Evolutionary conservation across 495 filamentous ascomycete species (phyloP), one percentile per base, ranked within the genome.

Genomic region (Aspergillus egyptiacus): DNA sequence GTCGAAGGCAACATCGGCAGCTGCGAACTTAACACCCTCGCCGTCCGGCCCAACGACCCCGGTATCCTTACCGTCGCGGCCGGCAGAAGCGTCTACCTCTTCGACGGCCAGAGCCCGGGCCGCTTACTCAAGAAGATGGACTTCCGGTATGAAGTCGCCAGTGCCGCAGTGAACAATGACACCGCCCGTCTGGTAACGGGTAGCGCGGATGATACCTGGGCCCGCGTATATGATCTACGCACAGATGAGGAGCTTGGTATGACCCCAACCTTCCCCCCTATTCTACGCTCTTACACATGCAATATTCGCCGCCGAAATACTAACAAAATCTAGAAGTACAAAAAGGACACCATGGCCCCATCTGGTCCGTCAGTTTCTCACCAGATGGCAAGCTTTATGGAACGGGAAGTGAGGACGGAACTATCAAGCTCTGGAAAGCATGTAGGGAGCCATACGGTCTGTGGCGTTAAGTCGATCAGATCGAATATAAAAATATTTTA

Each of bases 291-390:
- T 35, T 20, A n/a, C n/a, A n/a, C n/a, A n/a, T n/a, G n/a, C n/a
- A n/a, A n/a, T n/a, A n/a, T n/a, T n/a, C n/a, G n/a, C n/a, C n/a
- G n/a, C n/a, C n/a, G n/a, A n/a, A n/a, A 39, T 9, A 36, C 60
- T 71, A 60, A 74, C 48, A 28, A 61, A 62, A 6, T 24, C 37
- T 43, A 77, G 91, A 98, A 57, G 82, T 93, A 15, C 89, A 94
- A 74, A 97, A 96, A 66, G 94, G 93, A 17, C 94, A 97, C 61
- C 93, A 98, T 62, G 93, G 94, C 10, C 91, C 91, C 8, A 91
- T 97, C 48, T 97, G 93, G 94, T 93, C 87, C 15, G 79, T 94
- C 43, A 83, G 82, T 45, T 97, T 97, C 69, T 91, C 88, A 8
- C 93, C 93, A 1, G 91, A 97, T 65, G 90, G 89, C 22, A 96